A percentile compares a stretch with the other conserved stretches of the same genome.
Conservation (phyloP, 441 rosid species). For the Kokia cookei region DNA sequence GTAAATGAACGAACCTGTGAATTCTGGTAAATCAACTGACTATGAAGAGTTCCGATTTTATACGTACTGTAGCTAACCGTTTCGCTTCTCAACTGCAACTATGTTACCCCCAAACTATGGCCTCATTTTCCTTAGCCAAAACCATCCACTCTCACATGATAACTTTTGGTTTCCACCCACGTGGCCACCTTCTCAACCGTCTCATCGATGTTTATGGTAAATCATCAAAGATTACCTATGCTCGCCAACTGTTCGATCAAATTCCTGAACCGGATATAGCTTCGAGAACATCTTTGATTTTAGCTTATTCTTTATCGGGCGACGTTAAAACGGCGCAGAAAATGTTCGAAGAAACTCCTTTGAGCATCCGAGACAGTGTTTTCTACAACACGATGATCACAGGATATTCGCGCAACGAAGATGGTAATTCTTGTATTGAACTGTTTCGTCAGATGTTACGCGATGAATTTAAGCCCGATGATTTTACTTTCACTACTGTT, state of each 20-base stretch:
- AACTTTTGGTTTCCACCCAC: not conserved
- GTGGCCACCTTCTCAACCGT: not conserved
- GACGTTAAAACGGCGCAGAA: not conserved
- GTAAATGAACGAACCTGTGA: too few species aligned
- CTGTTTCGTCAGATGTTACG: not conserved
- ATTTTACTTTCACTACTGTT: not conserved
- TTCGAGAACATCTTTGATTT: not conserved
- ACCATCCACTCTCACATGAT: not conserved
- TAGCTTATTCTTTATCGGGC: not conserved
- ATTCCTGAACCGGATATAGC: not conserved
- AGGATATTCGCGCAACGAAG: not conserved
- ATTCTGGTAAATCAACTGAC: not conserved
- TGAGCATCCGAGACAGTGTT: not conserved
- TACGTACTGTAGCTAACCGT: not conserved
- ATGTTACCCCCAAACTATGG: not conserved
- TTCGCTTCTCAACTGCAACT: not conserved
- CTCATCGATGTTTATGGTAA: not conserved
- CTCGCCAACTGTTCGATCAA: not conserved
- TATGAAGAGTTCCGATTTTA: not conserved
- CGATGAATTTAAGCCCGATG: not conserved
- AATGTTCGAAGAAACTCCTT: not conserved
- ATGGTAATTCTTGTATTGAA: not conserved
- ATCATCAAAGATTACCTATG: not conserved
- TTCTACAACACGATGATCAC: slow-evolving; percentile 2
- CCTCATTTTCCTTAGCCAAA: not conserved